phyloP scores from a whole-genome alignment of 1,139 yeast species.

The Yamadazyma jaroonii region DNA sequence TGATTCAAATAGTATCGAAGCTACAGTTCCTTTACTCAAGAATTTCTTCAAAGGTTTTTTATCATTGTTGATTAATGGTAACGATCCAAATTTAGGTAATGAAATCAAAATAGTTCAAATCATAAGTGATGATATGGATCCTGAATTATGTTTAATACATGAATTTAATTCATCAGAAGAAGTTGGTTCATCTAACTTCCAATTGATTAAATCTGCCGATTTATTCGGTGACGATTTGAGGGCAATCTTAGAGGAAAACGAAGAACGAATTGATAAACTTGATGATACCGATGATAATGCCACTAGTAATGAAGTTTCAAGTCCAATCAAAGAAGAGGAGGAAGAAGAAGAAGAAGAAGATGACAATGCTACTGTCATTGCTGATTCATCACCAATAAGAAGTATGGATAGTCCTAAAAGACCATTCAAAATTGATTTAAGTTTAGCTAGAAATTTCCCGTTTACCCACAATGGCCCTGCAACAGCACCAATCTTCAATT shows the following conservation, averaged over 20 bases:
- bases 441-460: constrained; percentile 9
- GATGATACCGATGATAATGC: not conserved
- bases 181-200: constrained; percentile 8
- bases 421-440: constrained; percentile 20
- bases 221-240: constrained; percentile 9
- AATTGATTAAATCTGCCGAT: constrained; percentile 6
- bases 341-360: constrained; percentile 17
- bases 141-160: constrained; percentile 29
- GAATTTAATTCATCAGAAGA: constrained; percentile 15
- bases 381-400: constrained; percentile 37
- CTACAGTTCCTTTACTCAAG: constrained; percentile 40
- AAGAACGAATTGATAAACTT: constrained; percentile 1
- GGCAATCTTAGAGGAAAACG: constrained; percentile 7
- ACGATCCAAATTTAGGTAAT: constrained; percentile 21
- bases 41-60: constrained; percentile 42
- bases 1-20: constrained; percentile 18
- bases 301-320: not conserved
- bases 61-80: constrained; percentile 35
- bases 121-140: constrained; percentile 18
- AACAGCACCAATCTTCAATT: constrained; percentile 36
- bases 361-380: constrained; percentile 42
- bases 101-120: constrained; percentile 27
- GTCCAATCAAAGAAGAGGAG: not conserved
- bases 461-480: constrained; percentile 25
- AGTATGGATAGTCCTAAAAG: constrained; percentile 14